These are phyloP conservation scores for Erigeron philadelphicus DNA, from an alignment of 140 eudicot species.

Conservation along the genomic window DNA sequence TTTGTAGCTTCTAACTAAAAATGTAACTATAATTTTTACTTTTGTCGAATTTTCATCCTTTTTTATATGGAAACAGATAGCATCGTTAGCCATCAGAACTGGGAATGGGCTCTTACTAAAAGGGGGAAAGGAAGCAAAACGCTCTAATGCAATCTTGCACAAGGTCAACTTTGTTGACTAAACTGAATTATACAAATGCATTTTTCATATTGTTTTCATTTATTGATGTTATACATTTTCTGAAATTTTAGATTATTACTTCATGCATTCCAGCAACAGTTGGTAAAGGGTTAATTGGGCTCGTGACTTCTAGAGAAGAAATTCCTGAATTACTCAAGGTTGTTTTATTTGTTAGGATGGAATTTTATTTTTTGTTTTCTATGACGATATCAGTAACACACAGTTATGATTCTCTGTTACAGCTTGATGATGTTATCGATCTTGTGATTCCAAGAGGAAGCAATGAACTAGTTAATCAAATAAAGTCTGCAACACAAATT, in stretches of 20 bases:
- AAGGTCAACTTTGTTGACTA: conserved; percentile 44
- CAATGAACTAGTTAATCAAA: conserved; percentile 89
- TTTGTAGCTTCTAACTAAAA: too few species aligned
- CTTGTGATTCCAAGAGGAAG: conserved; percentile 99
- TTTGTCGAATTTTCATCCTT: conserved; percentile 13
- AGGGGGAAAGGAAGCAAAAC: conserved; percentile 97
- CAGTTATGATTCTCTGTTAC: conserved; percentile 25
- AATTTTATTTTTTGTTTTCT: neutral
- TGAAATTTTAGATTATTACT: conserved; percentile 54
- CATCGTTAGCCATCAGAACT: conserved; percentile 87
- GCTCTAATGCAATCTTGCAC: conserved; percentile 84
- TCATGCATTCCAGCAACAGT: conserved; percentile 85
- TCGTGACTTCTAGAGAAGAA: conserved; percentile 92
- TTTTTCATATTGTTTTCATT: conserved; percentile 12
- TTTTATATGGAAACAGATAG: conserved; percentile 53
- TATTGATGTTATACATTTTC: conserved; percentile 17
- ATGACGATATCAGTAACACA: conserved; percentile 9
- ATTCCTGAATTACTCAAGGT: conserved; percentile 96
- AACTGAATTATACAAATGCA: conserved; percentile 2
- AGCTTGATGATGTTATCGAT: conserved; percentile 98
- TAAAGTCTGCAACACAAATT: conserved; percentile 80
- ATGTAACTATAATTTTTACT: too few species aligned
- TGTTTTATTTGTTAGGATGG: conserved; percentile 18
- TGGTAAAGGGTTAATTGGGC: conserved; percentile 80
- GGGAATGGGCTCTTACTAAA: conserved; percentile 92